Evolutionary conservation across 208 protist species (phyloP).

Genomic region (Trichomonas tenax): DNA sequence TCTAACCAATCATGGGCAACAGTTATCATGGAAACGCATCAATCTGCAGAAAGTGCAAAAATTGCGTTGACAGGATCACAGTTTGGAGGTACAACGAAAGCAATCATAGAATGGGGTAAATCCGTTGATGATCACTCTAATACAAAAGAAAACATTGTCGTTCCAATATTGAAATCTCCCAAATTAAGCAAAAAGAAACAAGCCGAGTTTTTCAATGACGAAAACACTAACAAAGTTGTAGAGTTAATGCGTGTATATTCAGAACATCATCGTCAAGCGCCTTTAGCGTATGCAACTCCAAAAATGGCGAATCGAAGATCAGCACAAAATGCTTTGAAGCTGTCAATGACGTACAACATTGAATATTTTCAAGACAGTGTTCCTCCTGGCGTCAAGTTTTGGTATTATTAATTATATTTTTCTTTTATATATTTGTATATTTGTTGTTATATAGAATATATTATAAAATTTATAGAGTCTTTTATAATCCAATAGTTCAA

Average conservation of each 20-base stretch:
- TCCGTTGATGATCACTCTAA: background rate
- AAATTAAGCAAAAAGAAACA: background rate
- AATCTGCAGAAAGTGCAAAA: background rate
- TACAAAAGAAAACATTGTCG: background rate
- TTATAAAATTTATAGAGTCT: too few relatives aligned
- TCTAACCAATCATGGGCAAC: background rate
- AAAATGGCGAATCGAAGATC: background rate
- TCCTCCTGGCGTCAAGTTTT: background rate
- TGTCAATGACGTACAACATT: background rate
- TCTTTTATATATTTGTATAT: too few relatives aligned
- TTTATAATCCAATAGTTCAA: too few relatives aligned
- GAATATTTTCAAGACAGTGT: background rate
- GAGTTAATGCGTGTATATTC: background rate
- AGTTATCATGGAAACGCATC: background rate
- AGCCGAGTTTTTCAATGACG: background rate
- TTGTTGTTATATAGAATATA: background rate
- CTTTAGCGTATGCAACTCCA: background rate
- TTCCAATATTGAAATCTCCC: background rate
- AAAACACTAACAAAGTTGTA: background rate
- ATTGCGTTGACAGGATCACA: background rate
- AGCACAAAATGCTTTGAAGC: background rate
- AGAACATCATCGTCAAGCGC: background rate
- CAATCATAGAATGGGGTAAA: background rate
- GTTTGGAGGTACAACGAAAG: conserved; percentile 1
- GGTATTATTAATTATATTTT: background rate